A percentile compares a stretch with the other conserved stretches of the same genome.
These are phyloP conservation scores for Acacia confusa DNA, from an alignment of 306 rosid species.

Conservation along the genomic window DNA sequence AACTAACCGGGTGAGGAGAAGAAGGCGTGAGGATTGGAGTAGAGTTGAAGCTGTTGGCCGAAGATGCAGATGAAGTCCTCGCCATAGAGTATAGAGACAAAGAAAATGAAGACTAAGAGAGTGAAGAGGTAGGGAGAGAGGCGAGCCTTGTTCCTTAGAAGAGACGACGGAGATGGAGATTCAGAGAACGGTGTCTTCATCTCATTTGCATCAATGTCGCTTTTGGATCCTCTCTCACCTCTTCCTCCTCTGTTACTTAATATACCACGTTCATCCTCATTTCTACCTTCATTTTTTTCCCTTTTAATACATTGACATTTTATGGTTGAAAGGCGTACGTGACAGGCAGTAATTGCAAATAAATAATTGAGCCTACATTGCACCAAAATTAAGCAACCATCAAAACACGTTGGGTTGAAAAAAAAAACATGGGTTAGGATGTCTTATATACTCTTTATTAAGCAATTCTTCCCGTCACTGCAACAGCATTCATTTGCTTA, in stretches of 20 bases:
- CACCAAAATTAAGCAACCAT: constrained; percentile 7
- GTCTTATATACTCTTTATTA: neutral
- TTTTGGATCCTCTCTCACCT: neutral
- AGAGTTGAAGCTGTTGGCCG: constrained; percentile 59
- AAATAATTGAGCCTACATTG: constrained; percentile 6
- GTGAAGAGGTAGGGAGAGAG: constrained; percentile 86
- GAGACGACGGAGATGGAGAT: constrained; percentile 44
- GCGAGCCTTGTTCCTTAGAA: constrained; percentile 48
- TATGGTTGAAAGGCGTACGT: neutral
- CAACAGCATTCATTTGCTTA: neutral
- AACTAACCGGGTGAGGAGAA: constrained; percentile 53
- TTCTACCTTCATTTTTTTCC: neutral
- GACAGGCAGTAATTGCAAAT: neutral
- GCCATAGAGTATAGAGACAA: constrained; percentile 77
- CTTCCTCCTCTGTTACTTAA: neutral
- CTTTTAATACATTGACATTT: neutral
- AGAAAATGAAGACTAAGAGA: constrained; percentile 68
- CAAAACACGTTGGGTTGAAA: neutral
- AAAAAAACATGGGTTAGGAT: neutral
- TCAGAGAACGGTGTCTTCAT: constrained; percentile 70
- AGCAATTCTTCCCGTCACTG: neutral
- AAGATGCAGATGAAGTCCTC: constrained; percentile 74
- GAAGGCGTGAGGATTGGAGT: constrained; percentile 29
- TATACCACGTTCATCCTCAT: neutral
- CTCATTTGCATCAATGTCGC: neutral